Conservation (phyloP, 1,284 basidiomycete genomes). For the Abortiporus biennis region DNA sequence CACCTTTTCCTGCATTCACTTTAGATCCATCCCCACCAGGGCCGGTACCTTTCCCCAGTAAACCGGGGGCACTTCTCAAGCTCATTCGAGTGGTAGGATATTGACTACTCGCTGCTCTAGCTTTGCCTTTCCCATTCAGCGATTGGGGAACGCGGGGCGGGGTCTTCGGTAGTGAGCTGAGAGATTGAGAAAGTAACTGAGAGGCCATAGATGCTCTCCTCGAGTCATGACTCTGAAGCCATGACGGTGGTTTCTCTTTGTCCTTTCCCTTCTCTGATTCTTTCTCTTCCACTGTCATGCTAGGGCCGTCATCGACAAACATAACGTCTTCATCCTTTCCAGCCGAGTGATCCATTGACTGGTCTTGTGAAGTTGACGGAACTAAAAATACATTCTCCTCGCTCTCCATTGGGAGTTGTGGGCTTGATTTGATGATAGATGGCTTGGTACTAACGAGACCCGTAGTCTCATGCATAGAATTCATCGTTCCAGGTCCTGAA, state of each 20-base stretch:
- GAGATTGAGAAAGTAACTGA: constrained; percentile 49
- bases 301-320: not conserved
- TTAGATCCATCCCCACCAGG: constrained; percentile 13
- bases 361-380: not conserved
- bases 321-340: not conserved
- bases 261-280: constrained; percentile 14
- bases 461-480: constrained; percentile 6
- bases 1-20: constrained; percentile 13
- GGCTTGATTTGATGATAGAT: not conserved
- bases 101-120: constrained; percentile 27
- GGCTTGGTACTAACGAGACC: not conserved
- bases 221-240: constrained; percentile 33
- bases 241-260: constrained; percentile 11
- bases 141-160: constrained; percentile 34
- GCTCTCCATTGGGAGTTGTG: too few species aligned
- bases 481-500: not conserved
- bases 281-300: not conserved
- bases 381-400: not conserved
- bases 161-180: constrained; percentile 37
- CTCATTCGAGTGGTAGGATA: constrained; percentile 24
- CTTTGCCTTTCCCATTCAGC: constrained; percentile 28
- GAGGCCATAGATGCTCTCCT: constrained; percentile 54
- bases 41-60: constrained; percentile 12
- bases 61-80: constrained; percentile 15
- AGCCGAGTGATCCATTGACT: not conserved